A percentile compares a stretch with the other conserved stretches of the same genome.
These are phyloP conservation scores for Phytopythium chamaehyphon DNA, from an alignment of 352 stramenopile species.

Conservation along the genomic window DNA sequence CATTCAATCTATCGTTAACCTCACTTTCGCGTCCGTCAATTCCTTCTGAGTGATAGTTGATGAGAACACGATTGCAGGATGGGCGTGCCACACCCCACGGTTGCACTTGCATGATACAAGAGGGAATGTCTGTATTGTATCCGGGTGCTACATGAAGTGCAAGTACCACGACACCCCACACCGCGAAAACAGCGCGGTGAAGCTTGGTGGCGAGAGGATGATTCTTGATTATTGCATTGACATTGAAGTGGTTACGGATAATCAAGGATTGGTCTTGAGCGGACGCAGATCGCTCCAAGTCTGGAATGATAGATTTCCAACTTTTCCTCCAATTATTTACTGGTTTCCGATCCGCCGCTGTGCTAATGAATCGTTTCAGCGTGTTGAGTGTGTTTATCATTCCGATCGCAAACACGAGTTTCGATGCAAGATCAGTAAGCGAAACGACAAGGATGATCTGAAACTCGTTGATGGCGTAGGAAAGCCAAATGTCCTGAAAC, in stretches of 20 bases:
- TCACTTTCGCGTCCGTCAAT: slow-evolving; percentile 10
- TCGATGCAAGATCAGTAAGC: slow-evolving; percentile 24
- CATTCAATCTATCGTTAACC: slow-evolving; percentile 10
- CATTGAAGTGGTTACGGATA: neutral
- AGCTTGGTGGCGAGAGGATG: slow-evolving; percentile 5
- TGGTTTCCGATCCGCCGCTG: neutral
- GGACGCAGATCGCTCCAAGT: neutral
- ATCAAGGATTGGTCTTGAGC: neutral
- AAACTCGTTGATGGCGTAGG: slow-evolving; percentile 21
- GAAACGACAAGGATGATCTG: slow-evolving; percentile 31
- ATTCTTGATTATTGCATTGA: neutral
- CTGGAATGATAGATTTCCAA: slow-evolving; percentile 2
- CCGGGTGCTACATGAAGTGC: slow-evolving; percentile 15
- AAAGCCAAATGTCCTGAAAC: slow-evolving; percentile 18
- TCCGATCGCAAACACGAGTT: slow-evolving; percentile 32
- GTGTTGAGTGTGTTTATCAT: slow-evolving; percentile 25
- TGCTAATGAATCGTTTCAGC: slow-evolving; percentile 23
- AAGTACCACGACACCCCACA: slow-evolving; percentile 16
- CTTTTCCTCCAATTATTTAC: neutral
- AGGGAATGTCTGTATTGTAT: neutral
- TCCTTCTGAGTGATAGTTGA: slow-evolving; percentile 14
- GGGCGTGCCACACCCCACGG: slow-evolving; percentile 20
- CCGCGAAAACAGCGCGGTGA: slow-evolving; percentile 11
- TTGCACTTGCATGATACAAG: slow-evolving; percentile 23
- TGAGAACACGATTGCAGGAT: slow-evolving; percentile 22